Conservation (phyloP, 805 yeast genomes). For the Suhomyces faveliae region DNA sequence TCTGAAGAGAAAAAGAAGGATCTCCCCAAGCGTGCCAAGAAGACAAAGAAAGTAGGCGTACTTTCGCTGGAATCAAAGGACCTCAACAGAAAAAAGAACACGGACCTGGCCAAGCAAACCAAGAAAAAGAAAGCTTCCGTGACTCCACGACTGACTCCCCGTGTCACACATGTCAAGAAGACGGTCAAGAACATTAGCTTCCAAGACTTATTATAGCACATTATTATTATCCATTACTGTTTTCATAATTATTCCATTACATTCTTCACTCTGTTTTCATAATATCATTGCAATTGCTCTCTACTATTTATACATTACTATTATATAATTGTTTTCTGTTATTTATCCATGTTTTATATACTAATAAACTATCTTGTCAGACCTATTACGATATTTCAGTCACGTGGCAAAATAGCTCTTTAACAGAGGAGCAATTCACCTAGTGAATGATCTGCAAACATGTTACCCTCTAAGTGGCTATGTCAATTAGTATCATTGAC, state of each 20-base stretch:
- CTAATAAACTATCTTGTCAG: too few species aligned
- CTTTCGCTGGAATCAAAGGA: not conserved
- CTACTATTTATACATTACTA: not conserved
- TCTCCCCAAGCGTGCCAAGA: not conserved
- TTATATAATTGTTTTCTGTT: not conserved
- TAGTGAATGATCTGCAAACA: not conserved
- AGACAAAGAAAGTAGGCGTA: not conserved
- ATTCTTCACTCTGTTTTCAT: not conserved
- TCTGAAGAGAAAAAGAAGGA: not conserved
- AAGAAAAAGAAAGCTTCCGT: not conserved
- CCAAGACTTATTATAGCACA: slow-evolving; percentile 15
- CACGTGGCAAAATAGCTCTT: not conserved
- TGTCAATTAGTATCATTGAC: not conserved
- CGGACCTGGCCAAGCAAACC: slow-evolving; percentile 1
- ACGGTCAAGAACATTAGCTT: slow-evolving; percentile 18
- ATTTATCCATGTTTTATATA: too few species aligned
- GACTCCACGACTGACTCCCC: not conserved
- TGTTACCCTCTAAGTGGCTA: not conserved
- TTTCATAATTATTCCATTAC: not conserved
- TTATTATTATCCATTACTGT: not conserved
- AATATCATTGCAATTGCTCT: not conserved
- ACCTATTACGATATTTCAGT: too few species aligned
- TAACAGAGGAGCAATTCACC: not conserved
- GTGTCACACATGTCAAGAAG: slow-evolving; percentile 10
- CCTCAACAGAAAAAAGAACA: not conserved